Evolutionary conservation across 2,329 filamentous ascomycete species (phyloP), one percentile per base, ranked within the genome.

Genomic region (Clarireedia monteithiana): DNA sequence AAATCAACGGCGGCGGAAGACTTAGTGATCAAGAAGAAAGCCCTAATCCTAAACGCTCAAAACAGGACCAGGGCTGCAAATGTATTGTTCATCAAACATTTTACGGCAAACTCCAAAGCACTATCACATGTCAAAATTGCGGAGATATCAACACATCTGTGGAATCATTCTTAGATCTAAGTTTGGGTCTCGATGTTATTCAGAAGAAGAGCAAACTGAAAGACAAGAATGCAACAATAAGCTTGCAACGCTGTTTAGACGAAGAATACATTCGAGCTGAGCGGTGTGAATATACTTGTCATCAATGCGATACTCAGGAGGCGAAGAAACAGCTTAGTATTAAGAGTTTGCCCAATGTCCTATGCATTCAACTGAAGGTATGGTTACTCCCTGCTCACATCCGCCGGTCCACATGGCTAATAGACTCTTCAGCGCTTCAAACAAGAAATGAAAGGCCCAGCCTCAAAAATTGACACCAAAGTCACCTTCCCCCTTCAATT

Each of bases 31-130:
- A 53, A 10, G 63, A 65, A 40, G 64, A 65, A 10, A 50, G 57
- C 42, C 56, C 59, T 17, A 55, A 58, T n/a, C 56, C 60, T 10
- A 68, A 66, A 39, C 54, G 59, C 15, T 53, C 48, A 2, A 65
- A 64, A 50, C 60, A 56, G n/a, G 60, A 73, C 67, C 45, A 60
- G 27, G 60, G 53, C 24, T 97, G 94, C 75, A 82, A 85, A 58
- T 99, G 92, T 71, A 89, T 97, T 65, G 87, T 97, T 63, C 94
- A 97, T 70, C 88, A 92, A 68, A 91, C 89, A 0, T 96, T 96
- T 67, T 95, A 92, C 69, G 94, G 94, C 59, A 92, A 95, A 69
- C 82, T 95, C 59, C 88, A 89, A 65, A 94, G 86, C 67, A 92
- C 88, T 20, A 92, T 95, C 40, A 96, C 89, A 17, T 99, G 92